phyloP scores from a whole-genome alignment of 2,329 filamentous ascomycete genomes.

The Keithomyces neogunnii region DNA sequence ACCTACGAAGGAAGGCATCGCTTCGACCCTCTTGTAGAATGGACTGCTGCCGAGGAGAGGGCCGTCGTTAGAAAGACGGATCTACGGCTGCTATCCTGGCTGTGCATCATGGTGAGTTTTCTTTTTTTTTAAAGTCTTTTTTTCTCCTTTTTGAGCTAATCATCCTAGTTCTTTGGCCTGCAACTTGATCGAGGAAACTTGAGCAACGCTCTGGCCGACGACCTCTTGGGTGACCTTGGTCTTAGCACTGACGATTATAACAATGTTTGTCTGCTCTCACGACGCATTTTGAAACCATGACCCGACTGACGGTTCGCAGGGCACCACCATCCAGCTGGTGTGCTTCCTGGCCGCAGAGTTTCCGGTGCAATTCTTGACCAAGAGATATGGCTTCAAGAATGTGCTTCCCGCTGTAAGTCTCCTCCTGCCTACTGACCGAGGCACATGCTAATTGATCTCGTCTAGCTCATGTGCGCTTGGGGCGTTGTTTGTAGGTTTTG shows the following conservation, averaged over 20 bases:
- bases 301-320: constrained; percentile 15
- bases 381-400: constrained; percentile 47
- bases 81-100: constrained; percentile 29
- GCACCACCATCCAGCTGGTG: constrained; percentile 47
- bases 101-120: constrained; percentile 31
- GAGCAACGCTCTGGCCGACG: constrained; percentile 52
- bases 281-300: no score
- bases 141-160: neutral
- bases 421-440: neutral
- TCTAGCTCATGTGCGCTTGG: constrained; percentile 38
- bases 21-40: constrained; percentile 32
- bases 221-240: constrained; percentile 46
- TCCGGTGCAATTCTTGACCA: constrained; percentile 49
- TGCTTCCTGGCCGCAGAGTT: constrained; percentile 48
- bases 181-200: constrained; percentile 58
- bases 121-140: neutral
- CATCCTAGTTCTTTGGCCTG: constrained; percentile 47
- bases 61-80: constrained; percentile 45
- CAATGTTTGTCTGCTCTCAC: constrained; percentile 24
- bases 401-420: constrained; percentile 36
- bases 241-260: constrained; percentile 46
- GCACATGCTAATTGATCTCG: neutral
- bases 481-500: constrained; percentile 29
- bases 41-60: constrained; percentile 50
- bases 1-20: constrained; percentile 33